phyloP scores from a whole-genome alignment of 2,329 filamentous ascomycete genomes.

The Helminthosporium solani region DNA sequence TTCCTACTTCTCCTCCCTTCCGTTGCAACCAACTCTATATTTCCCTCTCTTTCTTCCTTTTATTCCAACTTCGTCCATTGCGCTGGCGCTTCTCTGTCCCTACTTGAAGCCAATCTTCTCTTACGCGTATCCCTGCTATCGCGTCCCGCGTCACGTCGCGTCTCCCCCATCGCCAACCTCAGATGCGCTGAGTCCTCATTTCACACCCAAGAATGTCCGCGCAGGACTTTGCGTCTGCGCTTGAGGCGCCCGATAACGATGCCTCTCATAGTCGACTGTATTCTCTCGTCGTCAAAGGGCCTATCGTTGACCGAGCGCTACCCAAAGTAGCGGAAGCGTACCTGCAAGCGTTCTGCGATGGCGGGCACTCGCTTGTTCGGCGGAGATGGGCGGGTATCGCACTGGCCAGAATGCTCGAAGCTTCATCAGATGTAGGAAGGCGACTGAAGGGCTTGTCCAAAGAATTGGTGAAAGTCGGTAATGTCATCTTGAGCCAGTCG shows the following conservation, averaged over 20 bases:
- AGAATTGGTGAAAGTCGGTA: conserved; percentile 22
- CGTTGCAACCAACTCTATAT: background rate
- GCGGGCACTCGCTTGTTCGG: conserved; percentile 12
- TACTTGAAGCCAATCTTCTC: background rate
- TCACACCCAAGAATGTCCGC: conserved; percentile 5
- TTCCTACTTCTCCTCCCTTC: background rate
- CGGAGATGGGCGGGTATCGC: conserved; percentile 36
- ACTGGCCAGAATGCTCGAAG: conserved; percentile 29
- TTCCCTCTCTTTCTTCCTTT: background rate
- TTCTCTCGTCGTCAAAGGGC: conserved; percentile 16
- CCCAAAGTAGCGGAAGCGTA: conserved; percentile 22
- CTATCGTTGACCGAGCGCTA: conserved; percentile 11
- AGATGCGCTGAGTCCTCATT: background rate
- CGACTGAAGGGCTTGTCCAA: conserved; percentile 15
- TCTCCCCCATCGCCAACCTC: conserved; percentile 1
- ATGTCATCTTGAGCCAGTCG: conserved; percentile 20
- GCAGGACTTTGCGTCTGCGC: conserved; percentile 19
- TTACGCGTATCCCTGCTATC: background rate
- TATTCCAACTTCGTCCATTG: background rate
- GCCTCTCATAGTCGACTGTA: conserved; percentile 19
- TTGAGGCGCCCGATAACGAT: conserved; percentile 22
- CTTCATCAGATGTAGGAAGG: conserved; percentile 15
- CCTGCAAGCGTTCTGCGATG: conserved; percentile 29
- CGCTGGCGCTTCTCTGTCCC: background rate
- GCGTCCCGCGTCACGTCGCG: conserved; percentile 2